Conservation (phyloP, 192 early-diverging fungal genomes). For the Gamsiella multidivaricata region DNA sequence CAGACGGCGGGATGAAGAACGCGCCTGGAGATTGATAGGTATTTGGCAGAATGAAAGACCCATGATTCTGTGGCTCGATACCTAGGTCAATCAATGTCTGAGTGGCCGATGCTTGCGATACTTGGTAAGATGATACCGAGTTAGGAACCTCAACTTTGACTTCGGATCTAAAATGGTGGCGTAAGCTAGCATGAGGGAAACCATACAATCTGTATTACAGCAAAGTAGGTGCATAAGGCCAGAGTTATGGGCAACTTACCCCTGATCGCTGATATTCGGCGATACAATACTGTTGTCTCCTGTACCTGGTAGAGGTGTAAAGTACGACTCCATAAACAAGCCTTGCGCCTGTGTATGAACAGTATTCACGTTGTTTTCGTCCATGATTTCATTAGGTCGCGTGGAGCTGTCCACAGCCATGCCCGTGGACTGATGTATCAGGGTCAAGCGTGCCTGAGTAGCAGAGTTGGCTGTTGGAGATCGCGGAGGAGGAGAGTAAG, state of each 20-base stretch:
- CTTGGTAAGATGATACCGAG: slow-evolving; percentile 1
- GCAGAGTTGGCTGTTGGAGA: neutral
- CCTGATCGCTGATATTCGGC: too few relatives aligned
- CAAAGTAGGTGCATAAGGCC: neutral
- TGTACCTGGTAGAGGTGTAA: neutral
- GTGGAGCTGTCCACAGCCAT: slow-evolving; percentile 37
- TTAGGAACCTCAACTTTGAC: slow-evolving; percentile 34
- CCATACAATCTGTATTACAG: neutral
- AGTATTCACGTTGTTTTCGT: slow-evolving; percentile 22
- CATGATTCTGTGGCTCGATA: slow-evolving; percentile 11
- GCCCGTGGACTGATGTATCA: slow-evolving; percentile 35
- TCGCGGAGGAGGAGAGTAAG: neutral
- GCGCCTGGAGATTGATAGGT: slow-evolving; percentile 9
- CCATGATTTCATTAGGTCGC: slow-evolving; percentile 41
- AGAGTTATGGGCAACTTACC: neutral
- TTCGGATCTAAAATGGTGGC: neutral
- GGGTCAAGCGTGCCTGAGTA: slow-evolving; percentile 17
- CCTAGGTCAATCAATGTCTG: neutral
- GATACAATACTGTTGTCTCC: too few relatives aligned
- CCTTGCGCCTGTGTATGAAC: slow-evolving; percentile 10
- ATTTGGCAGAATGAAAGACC: slow-evolving; percentile 14
- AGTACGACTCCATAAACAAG: slow-evolving; percentile 7
- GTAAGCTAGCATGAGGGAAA: neutral
- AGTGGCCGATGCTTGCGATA: neutral
- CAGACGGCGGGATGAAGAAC: slow-evolving; percentile 14